phyloP scores from a whole-genome alignment of 1,284 basidiomycete genomes.

The Caloboletus inedulis region DNA sequence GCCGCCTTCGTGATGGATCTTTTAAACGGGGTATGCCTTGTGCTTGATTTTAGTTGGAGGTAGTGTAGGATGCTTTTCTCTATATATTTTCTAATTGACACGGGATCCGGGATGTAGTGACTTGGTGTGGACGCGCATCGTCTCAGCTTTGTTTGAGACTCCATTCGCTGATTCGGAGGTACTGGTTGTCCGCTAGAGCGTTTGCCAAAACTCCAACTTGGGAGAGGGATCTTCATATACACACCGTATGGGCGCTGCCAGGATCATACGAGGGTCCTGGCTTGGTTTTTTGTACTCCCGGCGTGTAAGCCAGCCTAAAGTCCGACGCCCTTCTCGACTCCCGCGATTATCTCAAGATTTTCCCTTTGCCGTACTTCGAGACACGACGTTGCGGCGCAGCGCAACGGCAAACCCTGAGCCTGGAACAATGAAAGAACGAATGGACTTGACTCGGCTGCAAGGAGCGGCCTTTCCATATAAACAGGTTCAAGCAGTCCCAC shows the following conservation, averaged over 20 bases:
- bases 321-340: not conserved
- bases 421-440: not conserved
- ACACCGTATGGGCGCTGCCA: not conserved
- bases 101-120: not conserved
- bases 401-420: not conserved
- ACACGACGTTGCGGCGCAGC: not conserved
- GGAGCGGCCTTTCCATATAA: not conserved
- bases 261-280: not conserved
- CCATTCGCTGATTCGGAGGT: not conserved
- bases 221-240: not conserved
- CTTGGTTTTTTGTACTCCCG: not conserved
- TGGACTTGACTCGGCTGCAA: not conserved
- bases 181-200: too few species aligned
- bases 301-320: not conserved
- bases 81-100: not conserved
- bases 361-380: not conserved
- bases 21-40: not conserved
- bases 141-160: not conserved
- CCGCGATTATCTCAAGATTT: not conserved
- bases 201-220: too few species aligned
- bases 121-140: not conserved
- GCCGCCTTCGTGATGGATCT: conserved; percentile 16
- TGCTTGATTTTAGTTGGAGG: conserved; percentile 15
- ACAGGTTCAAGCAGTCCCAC: not conserved
- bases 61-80: conserved; percentile 11